Percentiles rank a stretch among this genome's conserved stretches.
These are phyloP conservation scores for barrel medic (Medicago truncatula) DNA, from an alignment of 306 rosid genomes.

Conservation along the genomic window MtrunA17r5.0-ANR NC_053049.1:46385501-46386000, in stretches of 20 bases:
- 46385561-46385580: conserved; percentile 26
- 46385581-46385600: conserved; percentile 27
- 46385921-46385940: not conserved
- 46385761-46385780: not conserved
- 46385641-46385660: not conserved
- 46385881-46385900: not conserved
- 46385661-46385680: conserved; percentile 21
- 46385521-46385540: conserved; percentile 5
- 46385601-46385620: not conserved
- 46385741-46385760: not conserved
- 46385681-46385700: not conserved
- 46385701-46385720: not conserved
- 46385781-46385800: not conserved
- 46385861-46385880: conserved; percentile 6
- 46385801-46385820: not conserved
- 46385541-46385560: not conserved
- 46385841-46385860: not conserved
- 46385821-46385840: not conserved
- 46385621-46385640: not conserved
- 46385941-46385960: not conserved
- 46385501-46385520: conserved; percentile 5
- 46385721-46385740: no score
- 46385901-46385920: not conserved
- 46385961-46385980: not conserved
- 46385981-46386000: conserved; percentile 6